Evolutionary conservation across 2,329 filamentous ascomycete species (phyloP).

Genomic region (Geosmithia flava): DNA sequence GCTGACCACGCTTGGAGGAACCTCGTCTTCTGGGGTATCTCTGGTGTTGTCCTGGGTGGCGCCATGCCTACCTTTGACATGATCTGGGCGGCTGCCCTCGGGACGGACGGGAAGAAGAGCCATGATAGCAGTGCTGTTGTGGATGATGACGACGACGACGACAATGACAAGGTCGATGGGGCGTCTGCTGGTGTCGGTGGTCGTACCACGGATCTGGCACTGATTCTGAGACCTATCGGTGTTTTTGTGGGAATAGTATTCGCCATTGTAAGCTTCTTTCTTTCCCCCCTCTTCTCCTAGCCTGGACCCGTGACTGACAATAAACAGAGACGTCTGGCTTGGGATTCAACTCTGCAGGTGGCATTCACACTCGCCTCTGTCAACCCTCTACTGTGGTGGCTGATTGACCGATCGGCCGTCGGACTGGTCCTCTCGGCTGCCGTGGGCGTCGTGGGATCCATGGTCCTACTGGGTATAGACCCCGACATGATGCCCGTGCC

Average conservation of each 20-base stretch:
- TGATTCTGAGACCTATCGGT: conserved; percentile 44
- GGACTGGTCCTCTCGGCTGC: conserved; percentile 70
- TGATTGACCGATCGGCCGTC: conserved; percentile 79
- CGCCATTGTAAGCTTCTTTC: conserved; percentile 62
- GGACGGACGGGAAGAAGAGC: conserved; percentile 4
- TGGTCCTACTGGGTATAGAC: conserved; percentile 60
- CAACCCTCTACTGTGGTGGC: conserved; percentile 91
- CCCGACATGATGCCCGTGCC: conserved; percentile 68
- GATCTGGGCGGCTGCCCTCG: conserved; percentile 50
- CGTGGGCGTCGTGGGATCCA: conserved; percentile 64
- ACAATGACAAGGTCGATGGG: conserved; percentile 13
- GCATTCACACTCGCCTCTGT: conserved; percentile 80
- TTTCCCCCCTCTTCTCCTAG: neutral
- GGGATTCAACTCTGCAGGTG: conserved; percentile 90
- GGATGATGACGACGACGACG: conserved; percentile 16
- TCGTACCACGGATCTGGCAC: conserved; percentile 58
- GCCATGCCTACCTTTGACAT: conserved; percentile 76
- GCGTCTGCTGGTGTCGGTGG: neutral
- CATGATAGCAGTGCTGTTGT: neutral
- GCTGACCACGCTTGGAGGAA: conserved; percentile 48
- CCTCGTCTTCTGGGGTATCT: conserved; percentile 68
- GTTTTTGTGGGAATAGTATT: conserved; percentile 49
- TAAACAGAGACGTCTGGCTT: conserved; percentile 71
- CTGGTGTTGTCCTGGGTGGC: conserved; percentile 66
- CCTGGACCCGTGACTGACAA: neutral